Base-by-base conservation (phyloP, 345 rosid genomes). In the Hibiscus trionum region DNA sequence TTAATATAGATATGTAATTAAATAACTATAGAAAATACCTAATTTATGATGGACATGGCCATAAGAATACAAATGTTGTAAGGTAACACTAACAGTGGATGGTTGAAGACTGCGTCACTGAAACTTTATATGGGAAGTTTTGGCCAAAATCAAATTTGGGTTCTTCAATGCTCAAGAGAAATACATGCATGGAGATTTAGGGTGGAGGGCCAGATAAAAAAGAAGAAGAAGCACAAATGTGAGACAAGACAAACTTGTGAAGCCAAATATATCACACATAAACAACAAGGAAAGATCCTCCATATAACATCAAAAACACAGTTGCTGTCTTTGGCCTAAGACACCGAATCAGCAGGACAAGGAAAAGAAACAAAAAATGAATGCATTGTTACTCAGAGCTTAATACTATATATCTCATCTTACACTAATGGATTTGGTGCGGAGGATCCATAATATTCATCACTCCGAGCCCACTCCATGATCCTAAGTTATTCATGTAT, bases 391-490 rank as follows among this genome's bases (percentile, higher is more conserved):
- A 39, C 9, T 9, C 17, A 7, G 58, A 53, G 26, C 11, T 55
- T 4, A 21, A 55, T 55, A 39, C 24, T 15, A 15, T 47, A 47
- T 2, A 47, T 47, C 4, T 46, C 4, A 46, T 46, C 50, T 56
- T 4, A 56, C 29, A 86, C 82, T 67, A 88, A 68, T 14, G 84
- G 81, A 75, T 84, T 88, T 68, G 88, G 60, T 1, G 87, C 31
- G 46, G 90, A 80, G 9, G 87, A 53, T 69, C 83, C 85, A 33
- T 83, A 84, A 29, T 79, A 39, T 81, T 86, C 69, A 85, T 86
- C 88, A 86, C 84, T 49, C 86, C 24, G 24, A 21, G 24, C 1
- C 24, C 88, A 29, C 69, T 74, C 84, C 90, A 86, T 21, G 93
- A 68, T 79, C 89, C 92, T 63, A 80, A 7, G 58, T 80, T 80